These are phyloP conservation scores for Botryosphaeria agaves DNA, from an alignment of 2,329 filamentous ascomycete genomes.

Conservation along the genomic window DNA sequence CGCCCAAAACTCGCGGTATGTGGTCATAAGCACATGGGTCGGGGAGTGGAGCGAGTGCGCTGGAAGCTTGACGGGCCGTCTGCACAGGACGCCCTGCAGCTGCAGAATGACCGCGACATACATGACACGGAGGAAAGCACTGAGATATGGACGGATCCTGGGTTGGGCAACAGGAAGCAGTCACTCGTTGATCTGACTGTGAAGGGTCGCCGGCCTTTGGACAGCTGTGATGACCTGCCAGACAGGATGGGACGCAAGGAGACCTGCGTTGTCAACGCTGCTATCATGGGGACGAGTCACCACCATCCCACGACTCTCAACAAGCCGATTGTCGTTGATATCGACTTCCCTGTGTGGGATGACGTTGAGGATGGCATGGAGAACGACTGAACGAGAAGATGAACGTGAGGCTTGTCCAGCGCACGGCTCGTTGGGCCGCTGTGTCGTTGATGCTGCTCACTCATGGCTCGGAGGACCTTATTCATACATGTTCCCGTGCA, in stretches of 20 bases:
- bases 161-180: constrained; percentile 38
- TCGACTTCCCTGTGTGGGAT: constrained; percentile 48
- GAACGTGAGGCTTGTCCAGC: too few species aligned
- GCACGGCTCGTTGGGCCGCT: too few species aligned
- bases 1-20: constrained; percentile 49
- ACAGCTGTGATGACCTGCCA: constrained; percentile 7
- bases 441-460: too few species aligned
- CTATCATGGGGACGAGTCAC: constrained; percentile 51
- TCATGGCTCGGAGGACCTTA: too few species aligned
- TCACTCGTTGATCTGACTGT: constrained; percentile 45
- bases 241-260: constrained; percentile 32
- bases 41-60: constrained; percentile 43
- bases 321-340: constrained; percentile 70
- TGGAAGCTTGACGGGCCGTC: constrained; percentile 30
- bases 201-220: constrained; percentile 17
- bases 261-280: constrained; percentile 67
- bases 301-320: constrained; percentile 40
- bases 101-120: too few species aligned
- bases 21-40: constrained; percentile 53
- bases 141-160: constrained; percentile 41
- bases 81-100: too few species aligned
- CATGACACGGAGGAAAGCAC: constrained; percentile 27
- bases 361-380: too few species aligned
- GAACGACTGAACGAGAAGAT: too few species aligned
- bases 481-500: too few species aligned